Percentiles rank a stretch among this genome's conserved stretches.
These are phyloP conservation scores for Chalaropsis ovoidea DNA, from an alignment of 2,329 filamentous ascomycete species.

Conservation along the genomic window DNA sequence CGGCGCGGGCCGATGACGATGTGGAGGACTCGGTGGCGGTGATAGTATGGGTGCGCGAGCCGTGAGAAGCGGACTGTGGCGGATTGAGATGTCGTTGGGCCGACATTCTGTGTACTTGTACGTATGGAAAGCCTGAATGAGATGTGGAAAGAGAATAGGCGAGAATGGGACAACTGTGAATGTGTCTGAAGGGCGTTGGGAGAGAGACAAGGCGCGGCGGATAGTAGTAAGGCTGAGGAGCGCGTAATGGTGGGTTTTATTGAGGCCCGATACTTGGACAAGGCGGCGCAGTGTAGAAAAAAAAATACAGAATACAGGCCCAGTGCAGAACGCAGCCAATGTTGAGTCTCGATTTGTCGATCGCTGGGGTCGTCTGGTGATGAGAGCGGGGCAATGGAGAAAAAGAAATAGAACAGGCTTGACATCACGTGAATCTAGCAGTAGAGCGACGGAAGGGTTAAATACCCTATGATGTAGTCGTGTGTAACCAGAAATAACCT, in stretches of 20 bases:
- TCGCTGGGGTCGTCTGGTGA: neutral
- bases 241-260: too few relatives aligned
- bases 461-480: neutral
- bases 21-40: neutral
- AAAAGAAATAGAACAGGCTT: neutral
- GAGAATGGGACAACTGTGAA: neutral
- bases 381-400: neutral
- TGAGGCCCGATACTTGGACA: neutral
- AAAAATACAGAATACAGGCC: neutral
- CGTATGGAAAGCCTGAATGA: neutral
- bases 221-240: neutral
- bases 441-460: neutral
- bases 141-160: neutral
- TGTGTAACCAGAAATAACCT: neutral
- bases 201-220: neutral
- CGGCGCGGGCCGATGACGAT: neutral
- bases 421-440: neutral
- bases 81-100: constrained; percentile 15
- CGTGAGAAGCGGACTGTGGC: neutral
- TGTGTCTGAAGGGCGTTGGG: neutral
- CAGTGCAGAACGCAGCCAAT: neutral
- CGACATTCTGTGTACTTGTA: neutral
- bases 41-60: constrained; percentile 17
- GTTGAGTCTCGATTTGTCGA: neutral
- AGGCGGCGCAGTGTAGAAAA: neutral